phyloP scores from a whole-genome alignment of 176 grass and related monocot genomes.

The Poa pratensis region DNA sequence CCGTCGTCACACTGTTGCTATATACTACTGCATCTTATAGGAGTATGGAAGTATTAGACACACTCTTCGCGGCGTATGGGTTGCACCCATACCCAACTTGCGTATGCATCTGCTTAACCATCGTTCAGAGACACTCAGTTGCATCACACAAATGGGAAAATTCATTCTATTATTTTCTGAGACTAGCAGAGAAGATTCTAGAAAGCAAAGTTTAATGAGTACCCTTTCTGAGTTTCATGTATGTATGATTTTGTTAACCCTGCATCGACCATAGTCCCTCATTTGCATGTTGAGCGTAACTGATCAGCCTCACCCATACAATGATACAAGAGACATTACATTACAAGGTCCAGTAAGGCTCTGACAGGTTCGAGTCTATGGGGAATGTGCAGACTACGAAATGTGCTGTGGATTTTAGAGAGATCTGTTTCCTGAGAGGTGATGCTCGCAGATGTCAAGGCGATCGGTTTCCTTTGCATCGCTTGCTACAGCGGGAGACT shows the following conservation, averaged over 20 bases:
- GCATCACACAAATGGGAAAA: neutral
- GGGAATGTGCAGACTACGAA: neutral
- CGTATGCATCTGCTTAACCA: neutral
- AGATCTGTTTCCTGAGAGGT: constrained; percentile 20
- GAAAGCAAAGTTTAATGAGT: neutral
- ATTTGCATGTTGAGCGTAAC: neutral
- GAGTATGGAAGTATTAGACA: too few relatives aligned
- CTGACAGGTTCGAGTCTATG: neutral
- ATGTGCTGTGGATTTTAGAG: neutral
- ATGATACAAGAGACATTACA: too few relatives aligned
- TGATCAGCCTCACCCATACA: too few relatives aligned
- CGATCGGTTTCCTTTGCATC: neutral
- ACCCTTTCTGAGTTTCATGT: neutral
- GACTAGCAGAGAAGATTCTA: neutral
- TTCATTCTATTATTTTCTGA: neutral
- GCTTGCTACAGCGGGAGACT: constrained; percentile 35
- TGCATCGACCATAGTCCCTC: neutral
- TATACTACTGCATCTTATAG: too few relatives aligned
- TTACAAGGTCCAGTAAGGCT: neutral
- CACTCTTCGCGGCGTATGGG: too few relatives aligned
- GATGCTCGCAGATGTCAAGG: constrained; percentile 15
- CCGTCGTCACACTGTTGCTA: too few relatives aligned
- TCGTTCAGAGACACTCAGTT: neutral
- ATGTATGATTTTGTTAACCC: neutral
- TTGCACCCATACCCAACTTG: too few relatives aligned